Evolutionary conservation across 805 yeast genomes (phyloP), one percentile per base, ranked within the genome.

Genomic region (Hermanozyma aechmeae): DNA sequence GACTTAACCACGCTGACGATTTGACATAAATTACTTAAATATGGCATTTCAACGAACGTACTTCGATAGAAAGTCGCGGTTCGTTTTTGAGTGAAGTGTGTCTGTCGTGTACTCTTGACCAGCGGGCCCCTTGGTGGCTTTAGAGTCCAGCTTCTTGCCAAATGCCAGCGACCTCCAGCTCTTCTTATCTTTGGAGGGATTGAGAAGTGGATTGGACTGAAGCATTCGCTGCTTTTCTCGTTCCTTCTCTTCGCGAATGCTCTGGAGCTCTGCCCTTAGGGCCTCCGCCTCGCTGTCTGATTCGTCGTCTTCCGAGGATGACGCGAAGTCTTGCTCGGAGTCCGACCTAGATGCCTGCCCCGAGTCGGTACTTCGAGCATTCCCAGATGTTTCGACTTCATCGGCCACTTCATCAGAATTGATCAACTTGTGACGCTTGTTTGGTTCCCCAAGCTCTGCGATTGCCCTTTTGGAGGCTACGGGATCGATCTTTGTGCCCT

Each of bases 1-100:
- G 80, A 41, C 50, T 77, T 31, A 56, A 48, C 28, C 63, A 48
- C 13, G 50, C 38, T 13, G 58, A 53, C 28, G 62, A 56, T 25
- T 41, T 40, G 16, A 18, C 10, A 18, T 18, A 8, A 18, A 8
- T 18, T 18, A 18, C 21, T 11, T 18, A 18, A 18, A 18, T 18
- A 18, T 8, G 21, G 10, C 11, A 18, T 11, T 18, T 18, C 10
- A 18, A 18, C n/a, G n/a, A n/a, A n/a, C n/a, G 34, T 49, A 58
- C 32, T 59, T 59, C 5, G 55, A 44, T 13, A 61, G 32, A 34
- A 61, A 61, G 13, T 47, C 40, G 32, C 57, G 47, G 36, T 61
- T 65, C 12, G 43, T 39, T 9, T 56, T 56, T 10, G 65, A 58
- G 20, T 50, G 44, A 15, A 51, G 35, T 3, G 65, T 50, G 32